These are phyloP conservation scores for Cinchona pubescens DNA, from an alignment of 257 asterid genomes.

Conservation along the genomic window DNA sequence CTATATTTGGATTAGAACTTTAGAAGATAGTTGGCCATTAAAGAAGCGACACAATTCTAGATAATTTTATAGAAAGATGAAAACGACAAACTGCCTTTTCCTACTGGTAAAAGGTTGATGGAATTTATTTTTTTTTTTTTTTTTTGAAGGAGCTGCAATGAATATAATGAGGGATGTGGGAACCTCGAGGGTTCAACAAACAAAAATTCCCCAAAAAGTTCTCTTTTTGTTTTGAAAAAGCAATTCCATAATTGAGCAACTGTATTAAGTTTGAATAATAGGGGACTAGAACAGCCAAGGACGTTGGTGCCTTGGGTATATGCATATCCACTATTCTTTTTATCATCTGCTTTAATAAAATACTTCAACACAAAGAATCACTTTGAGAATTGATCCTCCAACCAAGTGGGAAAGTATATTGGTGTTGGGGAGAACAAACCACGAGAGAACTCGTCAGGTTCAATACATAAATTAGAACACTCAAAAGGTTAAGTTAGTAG, in stretches of 20 bases:
- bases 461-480: too few relatives aligned
- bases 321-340: neutral
- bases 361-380: neutral
- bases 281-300: neutral
- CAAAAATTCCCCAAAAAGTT: neutral
- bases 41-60: neutral
- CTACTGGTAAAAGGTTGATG: neutral
- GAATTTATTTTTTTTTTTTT: neutral
- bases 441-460: too few relatives aligned
- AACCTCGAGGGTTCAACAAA: neutral
- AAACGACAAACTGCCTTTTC: neutral
- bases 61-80: neutral
- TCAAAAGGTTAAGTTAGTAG: too few relatives aligned
- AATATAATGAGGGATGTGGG: neutral
- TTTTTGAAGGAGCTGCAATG: neutral
- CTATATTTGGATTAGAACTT: too few relatives aligned
- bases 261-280: neutral
- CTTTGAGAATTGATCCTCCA: neutral
- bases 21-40: neutral
- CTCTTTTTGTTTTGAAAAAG: neutral
- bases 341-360: neutral
- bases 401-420: conserved; percentile 1
- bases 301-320: neutral
- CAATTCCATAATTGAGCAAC: neutral
- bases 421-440: too few relatives aligned